Evolutionary conservation across 108 stramenopile genomes (phyloP), one percentile per base, ranked within the genome.

Genomic region (Cylindrotheca closterium): DNA sequence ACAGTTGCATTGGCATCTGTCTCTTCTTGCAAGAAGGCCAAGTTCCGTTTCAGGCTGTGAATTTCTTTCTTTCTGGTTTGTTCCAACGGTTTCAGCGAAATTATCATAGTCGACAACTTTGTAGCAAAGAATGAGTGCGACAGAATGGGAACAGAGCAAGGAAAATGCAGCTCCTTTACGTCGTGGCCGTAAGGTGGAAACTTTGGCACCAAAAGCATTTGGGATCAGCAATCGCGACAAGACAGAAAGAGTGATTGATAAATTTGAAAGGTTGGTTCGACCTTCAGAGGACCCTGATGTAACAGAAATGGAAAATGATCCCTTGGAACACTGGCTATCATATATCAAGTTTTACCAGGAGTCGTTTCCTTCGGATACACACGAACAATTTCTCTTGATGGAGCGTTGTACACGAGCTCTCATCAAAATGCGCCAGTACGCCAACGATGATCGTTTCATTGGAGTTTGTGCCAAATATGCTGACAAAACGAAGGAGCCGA

Each of bases 81-180:
- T n/a, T n/a, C n/a, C n/a, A n/a, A n/a, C n/a, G n/a, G n/a, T n/a
- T n/a, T n/a, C n/a, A n/a, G n/a, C n/a, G n/a, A n/a, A n/a, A n/a
- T n/a, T n/a, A n/a, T n/a, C n/a, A n/a, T n/a, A n/a, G n/a, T n/a
- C n/a, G n/a, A n/a, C n/a, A n/a, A n/a, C n/a, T n/a, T n/a, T n/a
- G 18, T 30, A 30, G 28, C 1, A 22, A 5, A 63, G 4, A 5
- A 64, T 54, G 52, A 64, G 51, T 25, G 65, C 83, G 22, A 80
- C 80, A 24, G 61, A 75, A 26, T 93, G 92, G 92, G 92, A 93
- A 77, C 55, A 58, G 30, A 60, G 62, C 65, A 93, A 93, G 58
- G 92, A 93, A 64, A 93, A 93, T 64, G 79, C 92, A 42, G 92
- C 92, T 46, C 92, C 92, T 28, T 60, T 93, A 23, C 83, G 81